Percentiles rank a stretch among this genome's conserved stretches.
Evolutionary conservation across 2,329 filamentous ascomycete species (phyloP).

Genomic region (Furcasterigmium furcatum): DNA sequence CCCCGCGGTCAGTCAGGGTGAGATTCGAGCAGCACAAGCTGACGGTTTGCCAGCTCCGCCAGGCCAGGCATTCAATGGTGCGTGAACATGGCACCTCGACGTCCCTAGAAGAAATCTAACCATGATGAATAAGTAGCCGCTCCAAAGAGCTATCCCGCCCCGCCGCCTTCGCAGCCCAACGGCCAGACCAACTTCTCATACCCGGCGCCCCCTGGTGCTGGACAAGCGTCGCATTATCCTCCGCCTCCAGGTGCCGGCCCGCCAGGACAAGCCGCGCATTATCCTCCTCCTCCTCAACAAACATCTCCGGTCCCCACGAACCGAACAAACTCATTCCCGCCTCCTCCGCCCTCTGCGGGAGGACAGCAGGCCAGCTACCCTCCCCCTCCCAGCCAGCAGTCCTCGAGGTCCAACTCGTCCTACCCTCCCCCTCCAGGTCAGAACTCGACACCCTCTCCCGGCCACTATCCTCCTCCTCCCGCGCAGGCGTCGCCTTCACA

Average conservation of each 20-base stretch:
- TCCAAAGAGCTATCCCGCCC: constrained; percentile 35
- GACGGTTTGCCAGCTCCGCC: background rate
- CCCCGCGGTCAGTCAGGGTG: background rate
- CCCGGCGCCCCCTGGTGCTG: constrained; percentile 30
- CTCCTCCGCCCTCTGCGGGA: background rate
- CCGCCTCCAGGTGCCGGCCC: constrained; percentile 16
- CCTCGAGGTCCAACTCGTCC: constrained; percentile 2
- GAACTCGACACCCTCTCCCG: constrained; percentile 10
- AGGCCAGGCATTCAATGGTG: background rate
- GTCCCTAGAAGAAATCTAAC: background rate
- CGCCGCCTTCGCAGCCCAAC: constrained; percentile 44
- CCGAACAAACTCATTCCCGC: background rate
- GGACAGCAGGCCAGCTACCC: constrained; percentile 7
- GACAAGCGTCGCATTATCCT: constrained; percentile 17
- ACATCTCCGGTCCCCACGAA: constrained; percentile 1
- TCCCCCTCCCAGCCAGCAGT: constrained; percentile 9
- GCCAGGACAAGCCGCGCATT: constrained; percentile 4
- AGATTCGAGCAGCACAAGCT: background rate
- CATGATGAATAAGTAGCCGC: background rate
- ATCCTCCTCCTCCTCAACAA: constrained; percentile 18
- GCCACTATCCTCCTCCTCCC: constrained; percentile 24
- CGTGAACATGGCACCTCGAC: background rate
- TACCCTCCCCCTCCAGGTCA: constrained; percentile 17
- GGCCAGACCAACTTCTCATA: constrained; percentile 42
- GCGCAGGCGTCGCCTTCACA: constrained; percentile 16